Percentiles rank a stretch among this genome's conserved stretches.
Evolutionary conservation across 495 filamentous ascomycete genomes (phyloP).

Genomic region (Hypomontagnella monticulosa): DNA sequence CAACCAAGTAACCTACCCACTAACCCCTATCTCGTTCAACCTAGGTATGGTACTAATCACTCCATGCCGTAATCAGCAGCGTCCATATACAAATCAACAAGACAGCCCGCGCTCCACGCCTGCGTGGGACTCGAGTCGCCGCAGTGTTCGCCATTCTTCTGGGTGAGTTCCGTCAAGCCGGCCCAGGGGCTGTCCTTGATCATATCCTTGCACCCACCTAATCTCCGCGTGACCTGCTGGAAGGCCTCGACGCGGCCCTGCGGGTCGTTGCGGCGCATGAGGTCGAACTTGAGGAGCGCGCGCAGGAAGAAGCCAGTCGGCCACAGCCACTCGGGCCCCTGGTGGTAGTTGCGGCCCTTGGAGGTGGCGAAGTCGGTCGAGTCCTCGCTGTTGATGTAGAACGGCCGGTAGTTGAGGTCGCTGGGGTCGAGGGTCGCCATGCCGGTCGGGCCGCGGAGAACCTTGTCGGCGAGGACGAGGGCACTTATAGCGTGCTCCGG

Average conservation of each 20-base stretch:
- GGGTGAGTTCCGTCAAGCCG: constrained; percentile 91
- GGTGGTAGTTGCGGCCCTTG: constrained; percentile 97
- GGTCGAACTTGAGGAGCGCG: constrained; percentile 89
- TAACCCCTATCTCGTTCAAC: neutral
- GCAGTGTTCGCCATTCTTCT: constrained; percentile 85
- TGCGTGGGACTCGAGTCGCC: constrained; percentile 92
- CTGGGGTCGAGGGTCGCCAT: constrained; percentile 95
- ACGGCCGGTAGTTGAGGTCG: constrained; percentile 90
- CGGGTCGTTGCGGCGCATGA: constrained; percentile 70
- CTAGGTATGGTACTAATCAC: constrained; percentile 2
- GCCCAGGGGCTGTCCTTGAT: constrained; percentile 84
- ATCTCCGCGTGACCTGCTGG: constrained; percentile 87
- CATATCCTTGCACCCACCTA: constrained; percentile 83
- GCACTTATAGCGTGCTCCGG: constrained; percentile 78
- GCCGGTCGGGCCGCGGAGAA: constrained; percentile 85
- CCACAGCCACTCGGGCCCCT: constrained; percentile 99
- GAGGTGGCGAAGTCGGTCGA: constrained; percentile 85
- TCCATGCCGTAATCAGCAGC: constrained; percentile 64
- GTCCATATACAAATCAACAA: constrained; percentile 96
- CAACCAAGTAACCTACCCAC: neutral
- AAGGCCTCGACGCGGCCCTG: constrained; percentile 80
- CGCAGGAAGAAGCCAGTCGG: constrained; percentile 94
- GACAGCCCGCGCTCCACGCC: constrained; percentile 91
- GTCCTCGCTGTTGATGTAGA: constrained; percentile 96
- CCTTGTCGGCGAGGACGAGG: constrained; percentile 79